Evolutionary conservation across 257 asterid genomes (phyloP), one percentile per base, ranked within the genome.

Genomic region (Catharanthus roseus): DNA sequence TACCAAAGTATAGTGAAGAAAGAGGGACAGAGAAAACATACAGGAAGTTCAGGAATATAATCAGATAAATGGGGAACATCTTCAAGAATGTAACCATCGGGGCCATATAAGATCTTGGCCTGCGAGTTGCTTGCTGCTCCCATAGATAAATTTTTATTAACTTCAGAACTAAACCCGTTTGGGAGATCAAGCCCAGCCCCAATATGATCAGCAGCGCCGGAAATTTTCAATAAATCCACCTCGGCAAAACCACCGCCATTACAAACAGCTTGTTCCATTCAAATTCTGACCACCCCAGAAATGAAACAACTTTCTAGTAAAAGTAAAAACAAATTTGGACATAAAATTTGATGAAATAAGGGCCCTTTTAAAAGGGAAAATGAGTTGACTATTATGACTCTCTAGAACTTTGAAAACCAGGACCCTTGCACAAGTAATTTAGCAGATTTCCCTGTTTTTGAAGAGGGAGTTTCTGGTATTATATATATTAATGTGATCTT

Each of bases 31-130:
- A 71, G 71, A 5, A 28, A 5, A 9, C 5, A 3, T 82, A 90
- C 97, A 53, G 88, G 88, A 58, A 86, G 95, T 76, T 83, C 21
- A 39, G 87, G 89, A 68, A 89, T 34, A 82, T 82, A 87, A 64
- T 89, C 96, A 18, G 87, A 75, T 58, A 91, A 81, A 67, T 89
- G 97, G 16, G 97, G 97, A 19, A 91, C 97, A 68, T 91, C 97
- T 70, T 91, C 84, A 44, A 89, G 89, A 57, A 82, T 76, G 64
- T 79, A 89, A 74, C 96, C 97, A 58, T 65, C 73, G 1, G 87
- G 90, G 28, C 91, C 92, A 18, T 60, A 64, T 7, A 78, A 79
- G n/a, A 85, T 75, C 73, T 91, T 91, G 63, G 78, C 67, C 83
- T 23, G 41, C 15, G 67, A n/a, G 31, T 24, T 34, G 31, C 34